Evolutionary conservation across 345 rosid species (phyloP).

Genomic region (Lepidium aucheri): DNA sequence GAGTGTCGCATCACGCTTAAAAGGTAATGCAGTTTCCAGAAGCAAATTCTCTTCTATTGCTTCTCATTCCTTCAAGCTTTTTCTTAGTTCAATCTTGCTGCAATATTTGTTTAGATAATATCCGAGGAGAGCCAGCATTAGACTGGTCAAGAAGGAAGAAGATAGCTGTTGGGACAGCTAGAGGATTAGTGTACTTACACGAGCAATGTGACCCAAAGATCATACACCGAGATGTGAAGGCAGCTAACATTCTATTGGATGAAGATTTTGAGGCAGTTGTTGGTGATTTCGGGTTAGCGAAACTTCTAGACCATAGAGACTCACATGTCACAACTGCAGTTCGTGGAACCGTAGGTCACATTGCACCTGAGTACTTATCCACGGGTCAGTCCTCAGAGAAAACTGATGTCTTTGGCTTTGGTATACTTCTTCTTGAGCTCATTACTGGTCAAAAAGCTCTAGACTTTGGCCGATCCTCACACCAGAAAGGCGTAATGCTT

Average conservation of each 20-base stretch:
- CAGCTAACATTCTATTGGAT: constrained; percentile 87
- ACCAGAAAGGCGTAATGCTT: constrained; percentile 92
- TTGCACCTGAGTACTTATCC: constrained; percentile 89
- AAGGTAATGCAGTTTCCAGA: constrained; percentile 42
- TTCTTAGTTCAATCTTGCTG: neutral
- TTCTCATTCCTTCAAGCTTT: neutral
- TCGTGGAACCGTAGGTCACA: constrained; percentile 92
- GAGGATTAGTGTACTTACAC: constrained; percentile 79
- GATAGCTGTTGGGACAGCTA: constrained; percentile 84
- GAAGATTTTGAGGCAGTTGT: constrained; percentile 96
- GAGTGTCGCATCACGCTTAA: constrained; percentile 85
- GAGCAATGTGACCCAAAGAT: constrained; percentile 96
- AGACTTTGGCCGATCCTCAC: constrained; percentile 78
- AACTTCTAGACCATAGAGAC: constrained; percentile 91
- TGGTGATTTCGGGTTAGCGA: constrained; percentile 95
- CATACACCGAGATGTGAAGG: constrained; percentile 93
- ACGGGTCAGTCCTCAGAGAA: constrained; percentile 93
- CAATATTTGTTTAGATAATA: constrained; percentile 38
- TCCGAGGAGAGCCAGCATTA: constrained; percentile 61
- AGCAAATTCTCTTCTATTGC: neutral
- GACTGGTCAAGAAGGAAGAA: constrained; percentile 84
- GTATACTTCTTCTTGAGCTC: constrained; percentile 88
- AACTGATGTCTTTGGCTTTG: constrained; percentile 91
- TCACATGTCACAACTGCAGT: constrained; percentile 93
- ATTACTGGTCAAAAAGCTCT: constrained; percentile 86